Evolutionary conservation across 768 basidiomycete genomes (phyloP).

Genomic region (Lactarius hatsudake): DNA sequence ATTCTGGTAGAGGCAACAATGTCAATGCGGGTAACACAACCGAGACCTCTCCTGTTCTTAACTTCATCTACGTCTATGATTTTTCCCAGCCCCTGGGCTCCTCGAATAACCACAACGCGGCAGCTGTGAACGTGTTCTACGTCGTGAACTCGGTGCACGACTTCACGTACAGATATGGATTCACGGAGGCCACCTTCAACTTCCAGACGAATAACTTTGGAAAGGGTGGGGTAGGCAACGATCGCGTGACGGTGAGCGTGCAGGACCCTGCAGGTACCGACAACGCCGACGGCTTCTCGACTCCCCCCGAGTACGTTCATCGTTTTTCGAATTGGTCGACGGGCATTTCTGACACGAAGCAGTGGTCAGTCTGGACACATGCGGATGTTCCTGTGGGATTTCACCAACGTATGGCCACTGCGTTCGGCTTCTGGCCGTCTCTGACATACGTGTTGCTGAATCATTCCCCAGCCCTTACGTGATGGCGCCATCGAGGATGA

Average conservation of each 20-base stretch:
- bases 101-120: constrained; percentile 42
- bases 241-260: constrained; percentile 50
- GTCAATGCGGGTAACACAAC: constrained; percentile 35
- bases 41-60: constrained; percentile 39
- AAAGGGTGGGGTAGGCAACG: constrained; percentile 49
- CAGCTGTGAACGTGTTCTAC: constrained; percentile 57
- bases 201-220: constrained; percentile 58
- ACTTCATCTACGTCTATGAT: constrained; percentile 41
- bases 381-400: constrained; percentile 40
- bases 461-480: constrained; percentile 44
- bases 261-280: constrained; percentile 47
- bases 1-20: constrained; percentile 38
- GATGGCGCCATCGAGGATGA: constrained; percentile 67
- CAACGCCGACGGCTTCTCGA: constrained; percentile 46
- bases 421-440: constrained; percentile 16
- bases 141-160: constrained; percentile 61
- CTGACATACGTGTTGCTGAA: no score
- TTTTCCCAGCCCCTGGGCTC: constrained; percentile 37
- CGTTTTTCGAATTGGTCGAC: background rate
- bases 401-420: constrained; percentile 31
- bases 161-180: constrained; percentile 50
- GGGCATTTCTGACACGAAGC: background rate
- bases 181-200: constrained; percentile 57
- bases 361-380: constrained; percentile 41
- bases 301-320: constrained; percentile 42